These are phyloP conservation scores for Sideroxylon spinosum DNA, from an alignment of 179 eudicot species.

Conservation along the genomic window DNA sequence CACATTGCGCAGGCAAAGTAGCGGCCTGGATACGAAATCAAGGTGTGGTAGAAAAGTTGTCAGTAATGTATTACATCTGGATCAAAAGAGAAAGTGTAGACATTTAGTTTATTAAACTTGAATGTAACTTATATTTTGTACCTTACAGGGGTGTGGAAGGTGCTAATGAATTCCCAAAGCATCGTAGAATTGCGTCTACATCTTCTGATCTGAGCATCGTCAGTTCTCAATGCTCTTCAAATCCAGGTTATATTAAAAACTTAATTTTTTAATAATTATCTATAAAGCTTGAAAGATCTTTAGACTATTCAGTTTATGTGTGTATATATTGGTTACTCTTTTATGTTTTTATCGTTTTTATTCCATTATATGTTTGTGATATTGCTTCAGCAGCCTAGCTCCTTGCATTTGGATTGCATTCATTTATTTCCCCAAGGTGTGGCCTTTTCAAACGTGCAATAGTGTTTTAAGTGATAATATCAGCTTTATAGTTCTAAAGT, in stretches of 20 bases:
- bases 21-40: constrained; percentile 43
- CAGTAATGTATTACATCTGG: neutral
- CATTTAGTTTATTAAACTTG: neutral
- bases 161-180: constrained; percentile 43
- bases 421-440: neutral
- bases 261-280: constrained; percentile 11
- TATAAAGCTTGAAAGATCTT: neutral
- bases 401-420: neutral
- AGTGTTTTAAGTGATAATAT: neutral
- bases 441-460: neutral
- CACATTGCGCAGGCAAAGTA: constrained; percentile 47
- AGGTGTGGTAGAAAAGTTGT: constrained; percentile 42
- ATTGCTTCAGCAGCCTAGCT: neutral
- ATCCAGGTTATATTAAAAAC: constrained; percentile 42
- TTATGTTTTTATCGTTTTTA: neutral
- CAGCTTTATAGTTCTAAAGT: neutral
- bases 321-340: neutral
- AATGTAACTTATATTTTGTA: constrained; percentile 1
- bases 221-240: constrained; percentile 44
- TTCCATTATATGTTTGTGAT: neutral
- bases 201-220: constrained; percentile 61
- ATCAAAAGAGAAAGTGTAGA: neutral
- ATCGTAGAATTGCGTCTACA: constrained; percentile 60
- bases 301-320: neutral
- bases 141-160: constrained; percentile 46